These are phyloP conservation scores for Diversispora eburnea DNA, from an alignment of 192 early-diverging fungal genomes.

Conservation along the genomic window DNA sequence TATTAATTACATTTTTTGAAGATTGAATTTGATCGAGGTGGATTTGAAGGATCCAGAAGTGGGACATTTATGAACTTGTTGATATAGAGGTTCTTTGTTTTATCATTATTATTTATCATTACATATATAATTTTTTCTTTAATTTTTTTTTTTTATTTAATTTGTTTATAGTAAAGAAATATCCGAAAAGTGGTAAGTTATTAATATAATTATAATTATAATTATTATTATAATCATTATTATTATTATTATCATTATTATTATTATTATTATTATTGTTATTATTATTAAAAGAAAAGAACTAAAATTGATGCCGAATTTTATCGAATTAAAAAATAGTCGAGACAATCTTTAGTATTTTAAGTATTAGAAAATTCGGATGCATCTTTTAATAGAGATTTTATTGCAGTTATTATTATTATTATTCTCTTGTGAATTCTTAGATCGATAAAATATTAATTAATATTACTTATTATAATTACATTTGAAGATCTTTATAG, in stretches of 20 bases:
- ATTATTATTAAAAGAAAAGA: neutral
- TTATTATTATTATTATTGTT: too few relatives aligned
- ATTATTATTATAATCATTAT: too few relatives aligned
- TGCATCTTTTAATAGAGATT: slow-evolving; percentile 46
- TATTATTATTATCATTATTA: too few relatives aligned
- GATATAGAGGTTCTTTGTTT: slow-evolving; percentile 38
- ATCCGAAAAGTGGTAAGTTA: neutral
- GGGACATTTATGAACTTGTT: slow-evolving; percentile 51
- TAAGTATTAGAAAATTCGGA: slow-evolving; percentile 49
- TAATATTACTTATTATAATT: slow-evolving; percentile 25
- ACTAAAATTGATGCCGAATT: neutral
- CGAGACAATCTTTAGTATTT: slow-evolving; percentile 47
- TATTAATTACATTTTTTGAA: neutral
- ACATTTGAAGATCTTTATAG: slow-evolving; percentile 45
- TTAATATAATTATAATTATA: neutral
- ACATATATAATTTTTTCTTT: neutral
- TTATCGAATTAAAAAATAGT: slow-evolving; percentile 9
- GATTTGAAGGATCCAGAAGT: slow-evolving; percentile 55
- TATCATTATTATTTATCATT: neutral
- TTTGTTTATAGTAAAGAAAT: neutral
- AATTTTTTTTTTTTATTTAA: too few relatives aligned
- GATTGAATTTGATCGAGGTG: slow-evolving; percentile 40
- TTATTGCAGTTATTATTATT: slow-evolving; percentile 43
- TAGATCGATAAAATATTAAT: neutral
- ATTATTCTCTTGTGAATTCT: neutral